Conservation (phyloP, 768 basidiomycete genomes). For the Termitomyces sp. region DNA sequence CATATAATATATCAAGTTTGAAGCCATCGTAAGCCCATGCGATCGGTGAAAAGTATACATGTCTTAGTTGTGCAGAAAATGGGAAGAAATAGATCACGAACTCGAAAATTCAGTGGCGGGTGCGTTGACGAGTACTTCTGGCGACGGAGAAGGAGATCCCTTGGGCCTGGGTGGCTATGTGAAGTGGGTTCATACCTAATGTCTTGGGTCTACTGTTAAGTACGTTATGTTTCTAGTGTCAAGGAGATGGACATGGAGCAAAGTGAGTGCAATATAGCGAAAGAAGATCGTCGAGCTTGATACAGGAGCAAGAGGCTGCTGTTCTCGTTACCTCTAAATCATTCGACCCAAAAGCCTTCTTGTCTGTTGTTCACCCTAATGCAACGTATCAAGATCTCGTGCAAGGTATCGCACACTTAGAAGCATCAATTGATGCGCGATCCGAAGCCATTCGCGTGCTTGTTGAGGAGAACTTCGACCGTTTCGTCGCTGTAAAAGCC, state of each 20-base stretch:
- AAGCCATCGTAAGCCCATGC: constrained; percentile 55
- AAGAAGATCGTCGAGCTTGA: neutral
- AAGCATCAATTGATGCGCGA: constrained; percentile 78
- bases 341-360: constrained; percentile 92
- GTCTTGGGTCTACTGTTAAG: neutral
- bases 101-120: constrained; percentile 71
- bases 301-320: constrained; percentile 51
- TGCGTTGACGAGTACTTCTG: constrained; percentile 48
- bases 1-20: constrained; percentile 78
- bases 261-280: constrained; percentile 39
- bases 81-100: constrained; percentile 90
- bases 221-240: constrained; percentile 31
- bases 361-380: constrained; percentile 88
- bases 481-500: constrained; percentile 95
- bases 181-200: constrained; percentile 38
- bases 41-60: neutral
- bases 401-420: constrained; percentile 67
- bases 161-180: constrained; percentile 66
- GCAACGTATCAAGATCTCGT: constrained; percentile 92
- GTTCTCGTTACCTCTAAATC: constrained; percentile 87
- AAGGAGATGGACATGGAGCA: constrained; percentile 72
- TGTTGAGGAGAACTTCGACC: constrained; percentile 97
- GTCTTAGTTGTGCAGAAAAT: constrained; percentile 44
- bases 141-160: constrained; percentile 69
- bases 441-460: constrained; percentile 93